phyloP scores from a whole-genome alignment of 306 rosid genomes.

The Styphnolobium japonicum region DNA sequence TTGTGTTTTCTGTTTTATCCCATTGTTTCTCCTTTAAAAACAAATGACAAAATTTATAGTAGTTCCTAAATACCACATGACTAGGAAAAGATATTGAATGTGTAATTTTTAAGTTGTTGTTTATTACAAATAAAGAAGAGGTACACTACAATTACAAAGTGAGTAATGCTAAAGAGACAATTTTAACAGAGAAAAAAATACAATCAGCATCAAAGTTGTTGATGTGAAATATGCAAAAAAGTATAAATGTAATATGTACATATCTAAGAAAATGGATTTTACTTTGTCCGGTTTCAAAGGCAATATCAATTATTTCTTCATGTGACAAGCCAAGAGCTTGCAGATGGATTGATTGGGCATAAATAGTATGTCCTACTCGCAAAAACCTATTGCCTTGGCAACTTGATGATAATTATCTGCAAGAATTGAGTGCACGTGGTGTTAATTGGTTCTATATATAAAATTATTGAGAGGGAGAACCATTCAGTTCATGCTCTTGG shows the following conservation, averaged over 20 bases:
- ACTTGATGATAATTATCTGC: not conserved
- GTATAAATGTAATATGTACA: too few relatives aligned
- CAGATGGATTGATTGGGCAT: slow-evolving; percentile 14
- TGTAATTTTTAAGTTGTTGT: not conserved
- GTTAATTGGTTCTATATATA: not conserved
- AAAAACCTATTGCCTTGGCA: slow-evolving; percentile 22
- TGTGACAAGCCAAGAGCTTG: slow-evolving; percentile 9
- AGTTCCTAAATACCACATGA: not conserved
- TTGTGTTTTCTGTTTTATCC: not conserved
- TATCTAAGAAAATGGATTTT: not conserved
- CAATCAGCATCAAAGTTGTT: too few relatives aligned
- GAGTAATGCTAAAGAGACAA: not conserved
- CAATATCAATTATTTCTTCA: not conserved
- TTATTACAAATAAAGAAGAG: not conserved
- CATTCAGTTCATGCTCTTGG: not conserved
- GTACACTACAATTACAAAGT: not conserved
- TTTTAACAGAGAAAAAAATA: too few relatives aligned
- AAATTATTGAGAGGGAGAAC: not conserved
- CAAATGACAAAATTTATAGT: not conserved
- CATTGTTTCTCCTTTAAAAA: not conserved
- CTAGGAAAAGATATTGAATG: not conserved
- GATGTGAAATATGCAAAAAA: too few relatives aligned
- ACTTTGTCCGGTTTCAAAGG: not conserved
- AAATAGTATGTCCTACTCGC: not conserved
- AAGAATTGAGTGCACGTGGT: slow-evolving; percentile 2